Evolutionary conservation across 2,329 filamentous ascomycete species (phyloP), one percentile per base, ranked within the genome.

Genomic region (Ophiostoma sp.): DNA sequence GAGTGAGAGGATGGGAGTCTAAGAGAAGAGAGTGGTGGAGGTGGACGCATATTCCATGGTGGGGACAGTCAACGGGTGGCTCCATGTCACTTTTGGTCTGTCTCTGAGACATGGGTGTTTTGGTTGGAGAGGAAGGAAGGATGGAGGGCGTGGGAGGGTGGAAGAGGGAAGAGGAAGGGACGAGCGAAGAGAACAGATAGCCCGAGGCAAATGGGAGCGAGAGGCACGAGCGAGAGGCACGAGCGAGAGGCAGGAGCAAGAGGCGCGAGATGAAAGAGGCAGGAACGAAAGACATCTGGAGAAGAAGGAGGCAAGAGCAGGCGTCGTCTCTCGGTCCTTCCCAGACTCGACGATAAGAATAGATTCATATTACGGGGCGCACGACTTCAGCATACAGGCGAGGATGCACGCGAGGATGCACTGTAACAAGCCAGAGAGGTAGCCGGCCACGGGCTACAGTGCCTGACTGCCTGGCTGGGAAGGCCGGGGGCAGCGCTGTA

Each of bases 121-220:
- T 63, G 60, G 60, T 42, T 44, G 60, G 16, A 63, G 40, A 63
- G 60, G 60, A 42, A 63, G 60, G n/a, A 16, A 63, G 38, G 60
- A 27, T 63, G 40, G 40, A 63, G 60, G 60, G 16, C 40, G 60
- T 63, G 60, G 58, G 16, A 63, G n/a, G n/a, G 52, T 58, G 38
- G 16, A 14, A 41, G 58, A 41, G 58, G 27, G 27, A 27, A 27
- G 27, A 27, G 27, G 27, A 27, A 27, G 27, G 27, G 27, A 27
- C 27, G 27, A 11, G 38, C 58, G 36, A 62, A 16, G 58, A n/a
- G 14, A 41, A n/a, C 58, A 55, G n/a, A 9, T 55, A 55, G 18
- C 49, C 14, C 18, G 49, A 55, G 27, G 55, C 55, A 36, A 52
- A 16, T 6, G n/a, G n/a, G 36, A 9, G 27, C 49, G 16, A 52